Evolutionary conservation across 306 rosid species (phyloP).

Genomic region (Parietaria judaica): DNA sequence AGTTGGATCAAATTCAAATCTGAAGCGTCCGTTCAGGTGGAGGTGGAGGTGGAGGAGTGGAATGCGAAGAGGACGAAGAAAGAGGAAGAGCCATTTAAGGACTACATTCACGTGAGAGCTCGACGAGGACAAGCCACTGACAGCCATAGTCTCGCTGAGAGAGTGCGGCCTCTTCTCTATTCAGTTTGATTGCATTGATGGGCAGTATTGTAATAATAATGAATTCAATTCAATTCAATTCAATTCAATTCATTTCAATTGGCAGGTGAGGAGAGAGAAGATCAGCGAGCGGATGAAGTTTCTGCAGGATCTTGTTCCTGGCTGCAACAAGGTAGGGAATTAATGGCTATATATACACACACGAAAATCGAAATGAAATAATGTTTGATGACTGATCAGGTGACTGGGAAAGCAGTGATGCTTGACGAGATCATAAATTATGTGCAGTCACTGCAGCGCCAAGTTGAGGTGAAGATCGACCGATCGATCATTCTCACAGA

Average conservation of each 20-base stretch:
- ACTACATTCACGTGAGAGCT: slow-evolving; percentile 89
- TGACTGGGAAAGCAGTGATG: slow-evolving; percentile 91
- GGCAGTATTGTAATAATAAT: no score
- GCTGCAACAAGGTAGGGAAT: slow-evolving; percentile 92
- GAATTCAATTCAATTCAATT: no score
- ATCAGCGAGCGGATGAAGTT: slow-evolving; percentile 91
- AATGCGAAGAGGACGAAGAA: slow-evolving; percentile 38
- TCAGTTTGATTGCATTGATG: background rate
- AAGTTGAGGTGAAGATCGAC: slow-evolving; percentile 40
- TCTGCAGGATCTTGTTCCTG: slow-evolving; percentile 93
- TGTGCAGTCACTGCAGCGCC: slow-evolving; percentile 68
- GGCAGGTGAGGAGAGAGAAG: slow-evolving; percentile 88
- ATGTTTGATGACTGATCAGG: slow-evolving; percentile 29
- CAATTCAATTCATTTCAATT: background rate
- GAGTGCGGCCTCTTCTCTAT: slow-evolving; percentile 34
- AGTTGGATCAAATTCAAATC: no score
- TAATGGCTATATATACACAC: background rate
- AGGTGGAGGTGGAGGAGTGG: slow-evolving; percentile 24
- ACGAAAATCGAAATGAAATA: background rate
- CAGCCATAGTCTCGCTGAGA: slow-evolving; percentile 93
- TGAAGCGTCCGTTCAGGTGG: slow-evolving; percentile 14
- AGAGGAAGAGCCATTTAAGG: slow-evolving; percentile 65
- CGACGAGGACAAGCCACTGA: slow-evolving; percentile 96
- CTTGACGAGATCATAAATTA: slow-evolving; percentile 93
- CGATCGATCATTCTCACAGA: background rate